A percentile compares a stretch with the other conserved stretches of the same genome.
Conservation (phyloP, 805 yeast species). For the Osmozyma mogii region DNA sequence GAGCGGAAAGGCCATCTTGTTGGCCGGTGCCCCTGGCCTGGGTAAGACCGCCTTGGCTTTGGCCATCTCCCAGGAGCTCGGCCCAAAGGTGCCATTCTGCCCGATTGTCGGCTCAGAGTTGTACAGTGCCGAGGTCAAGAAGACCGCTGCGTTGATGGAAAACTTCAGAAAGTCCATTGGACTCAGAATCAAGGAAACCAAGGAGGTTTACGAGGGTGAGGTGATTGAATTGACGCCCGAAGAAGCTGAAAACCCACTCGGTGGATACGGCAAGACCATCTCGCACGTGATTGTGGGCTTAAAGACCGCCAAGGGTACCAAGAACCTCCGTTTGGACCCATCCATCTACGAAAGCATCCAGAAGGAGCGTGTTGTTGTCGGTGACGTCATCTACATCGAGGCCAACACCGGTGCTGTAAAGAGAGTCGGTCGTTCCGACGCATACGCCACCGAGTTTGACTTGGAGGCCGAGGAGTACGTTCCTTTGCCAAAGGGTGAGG, state of each 20-base stretch:
- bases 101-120: conserved; percentile 95
- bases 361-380: conserved; percentile 88
- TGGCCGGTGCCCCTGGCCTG: conserved; percentile 98
- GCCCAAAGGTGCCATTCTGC: conserved; percentile 95
- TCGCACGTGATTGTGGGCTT: conserved; percentile 90
- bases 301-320: conserved; percentile 87
- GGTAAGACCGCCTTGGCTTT: conserved; percentile 97
- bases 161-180: conserved; percentile 96
- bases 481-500: conserved; percentile 97
- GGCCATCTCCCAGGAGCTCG: conserved; percentile 92
- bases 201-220: conserved; percentile 97
- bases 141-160: conserved; percentile 94
- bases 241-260: conserved; percentile 93
- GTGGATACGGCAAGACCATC: conserved; percentile 96
- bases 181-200: conserved; percentile 89
- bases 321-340: conserved; percentile 83
- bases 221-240: conserved; percentile 93
- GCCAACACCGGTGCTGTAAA: conserved; percentile 97
- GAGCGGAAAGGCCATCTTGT: conserved; percentile 90
- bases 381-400: conserved; percentile 96
- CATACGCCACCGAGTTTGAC: conserved; percentile 96
- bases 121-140: conserved; percentile 92
- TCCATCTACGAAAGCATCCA: conserved; percentile 89
- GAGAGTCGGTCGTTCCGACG: conserved; percentile 97
- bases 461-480: conserved; percentile 98